Evolutionary conservation across 2,329 filamentous ascomycete genomes (phyloP), one percentile per base, ranked within the genome.

Genomic region (Aureobasidium sp.): DNA sequence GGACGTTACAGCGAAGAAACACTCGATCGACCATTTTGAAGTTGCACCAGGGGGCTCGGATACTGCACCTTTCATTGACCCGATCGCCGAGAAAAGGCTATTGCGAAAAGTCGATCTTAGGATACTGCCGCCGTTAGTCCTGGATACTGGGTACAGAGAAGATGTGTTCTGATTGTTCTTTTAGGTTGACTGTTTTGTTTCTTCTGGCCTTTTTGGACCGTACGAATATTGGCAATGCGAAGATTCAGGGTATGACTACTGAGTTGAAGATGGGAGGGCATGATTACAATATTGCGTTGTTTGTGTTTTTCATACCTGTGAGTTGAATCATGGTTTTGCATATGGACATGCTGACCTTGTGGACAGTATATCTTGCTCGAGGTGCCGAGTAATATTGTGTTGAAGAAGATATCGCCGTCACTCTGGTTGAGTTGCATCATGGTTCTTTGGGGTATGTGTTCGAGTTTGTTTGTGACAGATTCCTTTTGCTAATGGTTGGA

Each of bases 91-190:
- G 62, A 77, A 74, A 66, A 75, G 73, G 60, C 67, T 80, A 15
- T 64, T 81, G 8, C 68, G 75, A 47, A 82, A 81, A 68, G 72
- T 74, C 53, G 79, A 81, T 63, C 61, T 78, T 15, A 72, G 75
- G 47, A 71, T 81, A 27, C 67, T 81, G 7, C 79, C 79, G 0
- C 74, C 78, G 17, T 46, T 17, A 4, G 43, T 46, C n/a, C 8
- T 46, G 15, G 25, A 3, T 7, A 27, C 8, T 46, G 43, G 11
- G 4, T 29, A 46, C 2, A 17, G 0, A 46, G 23, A 10, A 9
- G 7, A 46, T 29, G 7, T 3, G 17, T 46, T 9, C 42, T 46
- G 25, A 46, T 27, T n/a, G 25, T 4, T 27, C 17, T 29, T 8
- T 15, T 8, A 46, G 43, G 8, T 67, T 82, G 10, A 76, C 73